phyloP scores from a whole-genome alignment of 129 eudicot species.

The Arctium lappa region DNA sequence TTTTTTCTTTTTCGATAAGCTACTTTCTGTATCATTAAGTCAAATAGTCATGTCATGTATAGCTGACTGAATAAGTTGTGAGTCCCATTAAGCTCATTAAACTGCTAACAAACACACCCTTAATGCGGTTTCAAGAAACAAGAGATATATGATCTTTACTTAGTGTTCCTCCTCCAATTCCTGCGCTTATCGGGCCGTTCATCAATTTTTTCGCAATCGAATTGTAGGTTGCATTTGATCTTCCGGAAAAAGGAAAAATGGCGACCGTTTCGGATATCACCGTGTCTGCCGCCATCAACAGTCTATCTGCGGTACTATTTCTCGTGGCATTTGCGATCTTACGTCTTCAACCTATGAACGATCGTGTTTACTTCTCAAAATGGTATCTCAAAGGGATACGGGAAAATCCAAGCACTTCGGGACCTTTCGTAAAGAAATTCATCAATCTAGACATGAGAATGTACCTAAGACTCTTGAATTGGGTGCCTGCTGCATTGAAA shows the following conservation, averaged over 20 bases:
- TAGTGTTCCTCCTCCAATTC: too few species aligned
- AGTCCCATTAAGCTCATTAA: too few species aligned
- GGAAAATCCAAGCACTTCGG: conserved; percentile 66
- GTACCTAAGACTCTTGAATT: conserved; percentile 73
- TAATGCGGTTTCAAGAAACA: too few species aligned
- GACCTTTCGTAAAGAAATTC: conserved; percentile 57
- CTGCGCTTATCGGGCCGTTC: not conserved
- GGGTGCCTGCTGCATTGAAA: conserved; percentile 94
- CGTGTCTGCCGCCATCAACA: conserved; percentile 74
- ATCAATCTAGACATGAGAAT: conserved; percentile 74
- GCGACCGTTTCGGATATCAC: conserved; percentile 68
- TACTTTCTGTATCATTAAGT: too few species aligned
- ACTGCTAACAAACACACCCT: too few species aligned
- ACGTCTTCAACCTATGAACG: conserved; percentile 91
- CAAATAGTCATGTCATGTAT: too few species aligned
- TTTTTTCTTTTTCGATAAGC: too few species aligned
- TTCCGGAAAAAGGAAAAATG: conserved; percentile 38
- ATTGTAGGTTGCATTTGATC: conserved; percentile 48
- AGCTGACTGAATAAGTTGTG: too few species aligned
- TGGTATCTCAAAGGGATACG: conserved; percentile 96
- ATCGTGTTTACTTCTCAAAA: conserved; percentile 94
- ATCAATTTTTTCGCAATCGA: not conserved
- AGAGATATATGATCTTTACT: too few species aligned
- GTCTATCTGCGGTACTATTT: conserved; percentile 71
- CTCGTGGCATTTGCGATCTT: conserved; percentile 82